These are phyloP conservation scores for Fusarium kyushuense DNA, from an alignment of 2,329 filamentous ascomycete genomes.

Conservation along the genomic window DNA sequence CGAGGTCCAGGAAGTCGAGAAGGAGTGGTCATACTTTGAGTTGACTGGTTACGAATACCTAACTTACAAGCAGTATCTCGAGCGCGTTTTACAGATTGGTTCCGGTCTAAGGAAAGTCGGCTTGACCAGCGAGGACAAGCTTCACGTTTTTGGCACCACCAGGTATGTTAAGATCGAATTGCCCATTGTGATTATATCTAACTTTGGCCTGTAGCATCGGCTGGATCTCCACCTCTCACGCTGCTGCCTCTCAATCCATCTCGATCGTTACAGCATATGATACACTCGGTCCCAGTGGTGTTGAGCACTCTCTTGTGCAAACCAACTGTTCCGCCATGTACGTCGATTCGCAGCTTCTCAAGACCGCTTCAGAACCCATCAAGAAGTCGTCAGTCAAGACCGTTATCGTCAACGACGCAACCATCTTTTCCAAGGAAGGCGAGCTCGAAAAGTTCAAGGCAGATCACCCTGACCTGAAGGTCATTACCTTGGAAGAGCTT, in stretches of 20 bases:
- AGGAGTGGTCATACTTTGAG: conserved; percentile 93
- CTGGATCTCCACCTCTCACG: conserved; percentile 87
- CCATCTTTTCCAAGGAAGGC: conserved; percentile 62
- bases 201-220: conserved; percentile 65
- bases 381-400: conserved; percentile 68
- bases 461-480: conserved; percentile 65
- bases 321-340: conserved; percentile 87
- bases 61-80: conserved; percentile 83
- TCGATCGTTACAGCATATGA: conserved; percentile 96
- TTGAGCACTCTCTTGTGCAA: conserved; percentile 87
- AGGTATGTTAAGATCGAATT: conserved; percentile 62
- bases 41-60: conserved; percentile 81
- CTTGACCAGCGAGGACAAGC: conserved; percentile 71
- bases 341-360: conserved; percentile 82
- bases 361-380: conserved; percentile 68
- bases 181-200: not conserved
- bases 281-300: conserved; percentile 85
- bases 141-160: conserved; percentile 89
- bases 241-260: conserved; percentile 83
- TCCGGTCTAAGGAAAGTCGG: conserved; percentile 81
- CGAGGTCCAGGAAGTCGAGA: conserved; percentile 81
- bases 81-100: conserved; percentile 75
- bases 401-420: conserved; percentile 72
- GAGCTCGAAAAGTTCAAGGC: conserved; percentile 68
- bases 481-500: conserved; percentile 68